Conservation (phyloP, 306 rosid species). For the Coriaria nepalensis region DNA sequence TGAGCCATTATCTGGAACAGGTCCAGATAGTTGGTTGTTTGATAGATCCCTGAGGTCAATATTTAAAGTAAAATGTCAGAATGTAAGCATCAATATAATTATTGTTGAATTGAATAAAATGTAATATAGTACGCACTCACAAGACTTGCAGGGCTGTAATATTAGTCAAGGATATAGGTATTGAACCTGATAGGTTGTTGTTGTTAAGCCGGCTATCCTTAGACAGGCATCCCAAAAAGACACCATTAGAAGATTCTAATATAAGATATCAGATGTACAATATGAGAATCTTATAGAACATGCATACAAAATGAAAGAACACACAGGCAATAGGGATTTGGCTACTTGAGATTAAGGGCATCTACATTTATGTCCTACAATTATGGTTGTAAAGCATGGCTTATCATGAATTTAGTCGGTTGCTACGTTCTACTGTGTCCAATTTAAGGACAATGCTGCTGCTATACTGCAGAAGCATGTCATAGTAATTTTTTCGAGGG, state of each 20-base stretch:
- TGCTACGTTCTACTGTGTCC: no score
- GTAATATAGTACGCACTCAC: constrained; percentile 4
- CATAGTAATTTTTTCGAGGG: no score
- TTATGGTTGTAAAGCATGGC: no score
- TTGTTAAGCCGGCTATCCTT: constrained; percentile 18
- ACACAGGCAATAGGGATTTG: no score
- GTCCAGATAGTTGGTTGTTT: constrained; percentile 9
- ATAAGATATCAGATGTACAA: neutral
- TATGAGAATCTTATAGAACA: no score
- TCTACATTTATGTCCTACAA: no score
- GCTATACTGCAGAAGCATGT: no score
- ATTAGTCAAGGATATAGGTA: constrained; percentile 14
- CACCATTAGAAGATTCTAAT: neutral
- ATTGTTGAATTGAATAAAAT: neutral
- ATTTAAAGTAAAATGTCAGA: neutral
- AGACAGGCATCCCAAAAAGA: constrained; percentile 6
- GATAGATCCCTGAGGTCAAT: constrained; percentile 9
- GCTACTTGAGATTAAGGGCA: no score
- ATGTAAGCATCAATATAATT: neutral
- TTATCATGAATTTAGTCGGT: no score
- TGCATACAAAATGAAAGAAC: no score
- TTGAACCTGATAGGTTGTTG: constrained; percentile 11
- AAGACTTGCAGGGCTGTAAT: constrained; percentile 16
- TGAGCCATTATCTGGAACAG: constrained; percentile 19
- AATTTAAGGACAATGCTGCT: no score